Percentiles rank a stretch among this genome's conserved stretches.
phyloP scores from a whole-genome alignment of 805 yeast species.

The Sugiyamaella boreocaroliniensis region DNA sequence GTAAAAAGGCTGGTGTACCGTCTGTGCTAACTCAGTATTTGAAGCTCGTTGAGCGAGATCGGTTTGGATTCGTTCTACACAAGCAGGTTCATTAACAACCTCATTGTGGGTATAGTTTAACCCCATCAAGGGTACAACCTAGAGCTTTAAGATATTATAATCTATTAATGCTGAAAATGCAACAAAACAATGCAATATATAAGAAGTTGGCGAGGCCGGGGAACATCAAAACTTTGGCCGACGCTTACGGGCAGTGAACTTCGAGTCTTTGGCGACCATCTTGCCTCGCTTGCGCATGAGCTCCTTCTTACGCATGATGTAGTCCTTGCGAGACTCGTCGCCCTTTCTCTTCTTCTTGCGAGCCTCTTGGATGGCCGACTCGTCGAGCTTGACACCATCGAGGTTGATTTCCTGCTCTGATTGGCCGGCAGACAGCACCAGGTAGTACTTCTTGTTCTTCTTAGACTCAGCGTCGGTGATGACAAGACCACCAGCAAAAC shows the following conservation, averaged over 20 bases:
- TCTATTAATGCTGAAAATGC: neutral
- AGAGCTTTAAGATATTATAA: no score
- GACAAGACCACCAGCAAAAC: slow-evolving; percentile 93
- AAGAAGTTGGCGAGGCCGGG: neutral
- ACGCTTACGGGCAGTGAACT: slow-evolving; percentile 84
- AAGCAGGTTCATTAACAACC: slow-evolving; percentile 1
- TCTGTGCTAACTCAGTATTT: slow-evolving; percentile 11
- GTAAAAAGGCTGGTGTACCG: neutral
- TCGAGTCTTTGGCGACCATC: slow-evolving; percentile 78
- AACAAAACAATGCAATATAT: neutral
- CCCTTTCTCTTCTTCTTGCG: slow-evolving; percentile 40
- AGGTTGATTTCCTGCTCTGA: slow-evolving; percentile 70
- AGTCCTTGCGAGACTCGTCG: slow-evolving; percentile 71
- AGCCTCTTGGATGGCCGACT: slow-evolving; percentile 33
- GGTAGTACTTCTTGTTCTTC: slow-evolving; percentile 82
- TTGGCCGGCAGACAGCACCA: slow-evolving; percentile 82
- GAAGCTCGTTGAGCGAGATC: slow-evolving; percentile 20
- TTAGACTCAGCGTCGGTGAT: slow-evolving; percentile 91
- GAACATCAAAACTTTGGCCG: slow-evolving; percentile 49
- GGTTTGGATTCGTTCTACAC: slow-evolving; percentile 15
- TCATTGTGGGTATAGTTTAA: neutral
- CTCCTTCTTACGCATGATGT: slow-evolving; percentile 85
- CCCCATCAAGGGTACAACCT: no score
- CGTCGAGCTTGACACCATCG: slow-evolving; percentile 75
- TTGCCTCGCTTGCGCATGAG: slow-evolving; percentile 88